phyloP scores from a whole-genome alignment of 2,329 filamentous ascomycete species.

The Hirsutella rhossiliensis region DNA sequence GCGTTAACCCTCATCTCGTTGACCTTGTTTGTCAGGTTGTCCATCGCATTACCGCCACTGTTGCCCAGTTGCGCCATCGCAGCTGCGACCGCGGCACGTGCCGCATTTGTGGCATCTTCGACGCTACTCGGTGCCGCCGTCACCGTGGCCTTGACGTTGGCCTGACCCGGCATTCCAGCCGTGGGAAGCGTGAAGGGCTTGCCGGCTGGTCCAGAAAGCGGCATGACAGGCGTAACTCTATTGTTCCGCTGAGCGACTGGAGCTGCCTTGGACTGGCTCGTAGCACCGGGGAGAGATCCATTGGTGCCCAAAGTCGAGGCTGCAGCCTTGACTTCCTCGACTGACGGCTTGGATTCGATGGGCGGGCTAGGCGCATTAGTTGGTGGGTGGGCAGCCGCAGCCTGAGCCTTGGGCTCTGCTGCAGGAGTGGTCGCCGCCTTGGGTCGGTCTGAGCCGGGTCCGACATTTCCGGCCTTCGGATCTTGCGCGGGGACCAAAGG shows the following conservation, averaged over 20 bases:
- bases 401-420: conserved; percentile 39
- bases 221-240: conserved; percentile 54
- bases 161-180: conserved; percentile 12
- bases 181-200: conserved; percentile 25
- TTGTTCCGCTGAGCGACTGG: conserved; percentile 36
- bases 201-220: conserved; percentile 37
- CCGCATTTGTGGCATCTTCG: conserved; percentile 60
- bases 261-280: conserved; percentile 22
- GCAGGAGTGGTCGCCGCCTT: conserved; percentile 33
- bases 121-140: conserved; percentile 27
- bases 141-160: conserved; percentile 23
- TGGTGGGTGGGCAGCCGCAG: conserved; percentile 33
- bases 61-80: conserved; percentile 61
- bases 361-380: conserved; percentile 48
- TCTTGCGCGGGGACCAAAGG: conserved; percentile 29
- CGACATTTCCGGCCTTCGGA: conserved; percentile 28
- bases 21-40: conserved; percentile 63
- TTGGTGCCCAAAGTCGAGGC: conserved; percentile 29
- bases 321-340: conserved; percentile 27
- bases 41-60: conserved; percentile 38
- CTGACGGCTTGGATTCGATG: conserved; percentile 55
- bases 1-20: conserved; percentile 64
- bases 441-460: conserved; percentile 36
- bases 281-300: conserved; percentile 22
- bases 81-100: conserved; percentile 65